phyloP scores from a whole-genome alignment of 257 asterid species.

The Salvia rosmarinus region DNA sequence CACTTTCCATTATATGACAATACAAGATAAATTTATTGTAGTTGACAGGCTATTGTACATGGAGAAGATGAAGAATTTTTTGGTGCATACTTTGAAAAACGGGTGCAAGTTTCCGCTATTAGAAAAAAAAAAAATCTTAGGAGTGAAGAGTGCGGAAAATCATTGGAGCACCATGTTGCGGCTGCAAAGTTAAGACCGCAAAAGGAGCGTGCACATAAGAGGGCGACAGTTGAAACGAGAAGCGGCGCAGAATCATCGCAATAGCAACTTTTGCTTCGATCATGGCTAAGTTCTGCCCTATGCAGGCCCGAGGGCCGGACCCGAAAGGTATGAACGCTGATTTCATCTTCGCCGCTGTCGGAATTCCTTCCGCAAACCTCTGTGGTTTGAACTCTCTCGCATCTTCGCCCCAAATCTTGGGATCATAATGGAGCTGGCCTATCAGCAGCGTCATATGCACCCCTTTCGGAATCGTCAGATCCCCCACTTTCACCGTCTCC shows the following conservation, averaged over 20 bases:
- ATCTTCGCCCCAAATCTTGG: constrained; percentile 41
- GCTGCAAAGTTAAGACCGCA: constrained; percentile 28
- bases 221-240: constrained; percentile 38
- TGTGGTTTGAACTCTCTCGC: constrained; percentile 41
- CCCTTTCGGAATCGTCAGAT: constrained; percentile 32
- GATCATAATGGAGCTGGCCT: constrained; percentile 36
- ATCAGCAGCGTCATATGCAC: constrained; percentile 24
- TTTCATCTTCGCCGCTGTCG: constrained; percentile 24
- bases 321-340: constrained; percentile 39
- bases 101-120: too few species aligned
- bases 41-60: too few species aligned
- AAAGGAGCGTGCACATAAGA: constrained; percentile 44
- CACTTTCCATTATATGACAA: too few species aligned
- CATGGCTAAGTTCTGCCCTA: constrained; percentile 37
- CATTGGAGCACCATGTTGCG: constrained; percentile 40
- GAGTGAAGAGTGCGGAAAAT: background rate
- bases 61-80: too few species aligned
- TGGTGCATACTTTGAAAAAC: too few species aligned
- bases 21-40: too few species aligned
- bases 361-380: constrained; percentile 38
- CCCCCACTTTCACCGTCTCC: constrained; percentile 18
- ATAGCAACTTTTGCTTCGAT: constrained; percentile 34
- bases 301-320: constrained; percentile 38
- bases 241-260: constrained; percentile 32
- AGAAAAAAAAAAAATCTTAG: too few species aligned